phyloP scores from a whole-genome alignment of 208 protist genomes.

The Angomonas deanei region DNA sequence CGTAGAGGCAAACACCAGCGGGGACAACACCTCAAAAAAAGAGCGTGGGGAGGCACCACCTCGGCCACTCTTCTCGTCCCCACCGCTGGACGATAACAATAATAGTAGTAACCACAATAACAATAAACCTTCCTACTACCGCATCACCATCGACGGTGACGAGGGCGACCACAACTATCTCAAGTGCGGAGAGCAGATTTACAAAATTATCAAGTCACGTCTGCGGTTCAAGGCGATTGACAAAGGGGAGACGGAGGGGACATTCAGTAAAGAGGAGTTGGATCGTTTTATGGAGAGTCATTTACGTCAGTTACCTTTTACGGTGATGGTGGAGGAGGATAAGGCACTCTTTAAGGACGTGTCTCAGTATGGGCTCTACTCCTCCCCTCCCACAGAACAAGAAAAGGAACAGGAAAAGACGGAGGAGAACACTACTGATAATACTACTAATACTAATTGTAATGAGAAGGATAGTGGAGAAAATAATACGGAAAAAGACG shows the following conservation, averaged over 20 bases:
- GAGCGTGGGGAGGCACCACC: too few species aligned
- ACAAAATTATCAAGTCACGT: conserved; percentile 47
- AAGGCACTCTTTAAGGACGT: background rate
- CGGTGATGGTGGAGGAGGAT: background rate
- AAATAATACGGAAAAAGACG: background rate
- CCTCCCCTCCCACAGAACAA: background rate
- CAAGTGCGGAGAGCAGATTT: conserved; percentile 69
- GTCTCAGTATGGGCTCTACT: background rate
- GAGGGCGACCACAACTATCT: conserved; percentile 71
- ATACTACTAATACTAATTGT: background rate
- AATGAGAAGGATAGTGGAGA: background rate
- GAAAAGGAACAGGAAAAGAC: background rate
- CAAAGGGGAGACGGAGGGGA: conserved; percentile 52
- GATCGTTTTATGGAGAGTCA: background rate
- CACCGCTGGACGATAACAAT: background rate
- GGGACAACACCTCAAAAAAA: too few species aligned
- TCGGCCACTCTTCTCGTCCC: too few species aligned
- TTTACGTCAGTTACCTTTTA: background rate
- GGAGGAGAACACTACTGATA: background rate
- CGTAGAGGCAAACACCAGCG: too few species aligned
- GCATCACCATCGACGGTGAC: conserved; percentile 75
- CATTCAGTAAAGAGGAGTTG: conserved; percentile 12
- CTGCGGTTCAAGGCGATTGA: conserved; percentile 70
- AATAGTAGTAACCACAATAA: background rate
- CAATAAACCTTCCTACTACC: conserved; percentile 27